These are phyloP conservation scores for Teratosphaeria nubilosa DNA, from an alignment of 2,329 filamentous ascomycete genomes.

Conservation along the genomic window DNA sequence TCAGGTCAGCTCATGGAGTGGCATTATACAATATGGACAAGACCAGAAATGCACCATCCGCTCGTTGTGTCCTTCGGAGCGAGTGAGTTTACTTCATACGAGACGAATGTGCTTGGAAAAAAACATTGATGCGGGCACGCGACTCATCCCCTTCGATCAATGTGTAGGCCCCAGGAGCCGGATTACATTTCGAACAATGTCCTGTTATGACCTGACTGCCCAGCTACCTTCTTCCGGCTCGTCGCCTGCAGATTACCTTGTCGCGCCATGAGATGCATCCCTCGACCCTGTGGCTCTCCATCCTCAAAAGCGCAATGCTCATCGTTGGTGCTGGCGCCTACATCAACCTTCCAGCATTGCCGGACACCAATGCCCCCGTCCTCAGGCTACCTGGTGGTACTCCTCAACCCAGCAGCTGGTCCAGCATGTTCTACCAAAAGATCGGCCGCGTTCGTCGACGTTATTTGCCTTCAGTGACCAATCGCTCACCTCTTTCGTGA, in stretches of 20 bases:
- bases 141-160: background rate
- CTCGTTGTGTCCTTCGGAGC: no score
- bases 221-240: background rate
- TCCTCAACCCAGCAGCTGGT: background rate
- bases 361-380: background rate
- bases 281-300: background rate
- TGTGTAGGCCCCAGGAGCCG: background rate
- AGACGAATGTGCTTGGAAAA: no score
- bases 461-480: background rate
- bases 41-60: no score
- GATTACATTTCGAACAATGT: background rate
- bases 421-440: background rate
- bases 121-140: no score
- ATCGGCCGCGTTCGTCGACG: background rate
- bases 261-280: background rate
- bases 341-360: background rate
- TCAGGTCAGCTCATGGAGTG: no score
- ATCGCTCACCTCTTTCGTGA: background rate
- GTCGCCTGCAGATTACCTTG: background rate
- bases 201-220: background rate
- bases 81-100: no score
- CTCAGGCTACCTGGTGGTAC: background rate
- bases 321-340: background rate
- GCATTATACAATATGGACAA: no score
- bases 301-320: background rate